These are phyloP conservation scores for Pythium biforme DNA, from an alignment of 352 stramenopile genomes.

Conservation along the genomic window DNA sequence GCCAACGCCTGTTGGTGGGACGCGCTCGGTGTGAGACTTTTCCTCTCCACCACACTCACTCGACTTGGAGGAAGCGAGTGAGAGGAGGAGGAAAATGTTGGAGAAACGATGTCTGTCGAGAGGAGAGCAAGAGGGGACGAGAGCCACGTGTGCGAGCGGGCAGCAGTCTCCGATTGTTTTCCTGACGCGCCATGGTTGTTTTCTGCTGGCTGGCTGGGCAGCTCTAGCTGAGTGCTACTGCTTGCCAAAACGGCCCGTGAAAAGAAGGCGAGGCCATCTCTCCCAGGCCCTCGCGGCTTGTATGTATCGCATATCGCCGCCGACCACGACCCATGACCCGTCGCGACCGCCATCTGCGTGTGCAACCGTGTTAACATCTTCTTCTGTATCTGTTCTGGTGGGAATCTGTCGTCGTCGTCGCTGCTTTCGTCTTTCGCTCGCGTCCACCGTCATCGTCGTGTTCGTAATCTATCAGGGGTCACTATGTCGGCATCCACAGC, in stretches of 20 bases:
- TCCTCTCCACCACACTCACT: background rate
- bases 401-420: constrained; percentile 10
- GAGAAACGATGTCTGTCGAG: background rate
- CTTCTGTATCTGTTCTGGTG: constrained; percentile 79
- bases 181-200: background rate
- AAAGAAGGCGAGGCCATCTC: background rate
- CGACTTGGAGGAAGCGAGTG: constrained; percentile 22
- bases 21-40: background rate
- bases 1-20: background rate
- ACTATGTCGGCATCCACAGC: constrained; percentile 99
- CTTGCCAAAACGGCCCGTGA: background rate
- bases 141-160: constrained; percentile 11
- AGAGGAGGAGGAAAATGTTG: constrained; percentile 4
- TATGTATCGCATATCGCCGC: constrained; percentile 2
- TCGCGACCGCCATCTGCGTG: constrained; percentile 13
- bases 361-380: constrained; percentile 70
- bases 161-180: constrained; percentile 17
- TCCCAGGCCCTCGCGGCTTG: background rate
- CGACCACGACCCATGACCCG: constrained; percentile 14
- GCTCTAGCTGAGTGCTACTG: background rate
- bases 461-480: constrained; percentile 78
- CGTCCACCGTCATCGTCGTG: background rate
- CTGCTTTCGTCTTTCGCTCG: constrained; percentile 1
- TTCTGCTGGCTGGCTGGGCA: background rate
- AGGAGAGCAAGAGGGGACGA: constrained; percentile 1